These are phyloP conservation scores for Globisporangium okanoganense DNA, from an alignment of 352 stramenopile species.

Conservation along the genomic window DNA sequence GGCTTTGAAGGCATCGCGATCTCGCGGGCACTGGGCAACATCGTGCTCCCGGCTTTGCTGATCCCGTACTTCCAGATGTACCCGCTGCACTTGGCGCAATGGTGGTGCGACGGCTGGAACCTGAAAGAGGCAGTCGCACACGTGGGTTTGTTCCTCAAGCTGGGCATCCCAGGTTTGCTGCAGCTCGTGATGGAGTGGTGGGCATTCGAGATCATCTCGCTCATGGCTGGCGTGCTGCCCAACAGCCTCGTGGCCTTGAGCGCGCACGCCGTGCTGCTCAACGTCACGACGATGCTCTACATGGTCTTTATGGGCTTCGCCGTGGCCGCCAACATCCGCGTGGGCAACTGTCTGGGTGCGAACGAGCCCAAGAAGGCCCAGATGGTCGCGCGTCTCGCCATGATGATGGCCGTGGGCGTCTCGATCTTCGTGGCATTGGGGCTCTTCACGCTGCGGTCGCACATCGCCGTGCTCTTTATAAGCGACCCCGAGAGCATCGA, in stretches of 20 bases:
- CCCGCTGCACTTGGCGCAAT: constrained; percentile 27
- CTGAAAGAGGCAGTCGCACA: constrained; percentile 26
- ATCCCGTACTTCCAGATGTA: constrained; percentile 52
- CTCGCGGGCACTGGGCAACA: constrained; percentile 45
- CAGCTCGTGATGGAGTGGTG: constrained; percentile 73
- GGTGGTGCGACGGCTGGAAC: constrained; percentile 45
- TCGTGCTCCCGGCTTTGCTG: constrained; percentile 42
- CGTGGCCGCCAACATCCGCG: constrained; percentile 51
- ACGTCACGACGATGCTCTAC: constrained; percentile 58
- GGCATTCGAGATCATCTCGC: constrained; percentile 59
- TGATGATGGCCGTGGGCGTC: constrained; percentile 6
- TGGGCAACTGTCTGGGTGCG: constrained; percentile 25
- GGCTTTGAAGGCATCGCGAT: constrained; percentile 75
- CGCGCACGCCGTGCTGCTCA: constrained; percentile 57
- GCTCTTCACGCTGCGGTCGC: constrained; percentile 4
- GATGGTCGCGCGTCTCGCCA: constrained; percentile 10
- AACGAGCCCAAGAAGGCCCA: constrained; percentile 18
- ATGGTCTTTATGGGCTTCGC: constrained; percentile 60
- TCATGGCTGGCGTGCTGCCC: constrained; percentile 46
- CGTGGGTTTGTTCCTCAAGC: constrained; percentile 36
- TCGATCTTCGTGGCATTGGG: background rate
- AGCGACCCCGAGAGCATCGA: constrained; percentile 26
- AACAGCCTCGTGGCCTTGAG: constrained; percentile 49
- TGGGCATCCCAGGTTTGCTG: constrained; percentile 45
- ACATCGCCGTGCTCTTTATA: constrained; percentile 21